Percentiles rank a stretch among this genome's conserved stretches.
phyloP scores from a whole-genome alignment of 1,284 basidiomycete species.

The Rhizopogon hawkerae region DNA sequence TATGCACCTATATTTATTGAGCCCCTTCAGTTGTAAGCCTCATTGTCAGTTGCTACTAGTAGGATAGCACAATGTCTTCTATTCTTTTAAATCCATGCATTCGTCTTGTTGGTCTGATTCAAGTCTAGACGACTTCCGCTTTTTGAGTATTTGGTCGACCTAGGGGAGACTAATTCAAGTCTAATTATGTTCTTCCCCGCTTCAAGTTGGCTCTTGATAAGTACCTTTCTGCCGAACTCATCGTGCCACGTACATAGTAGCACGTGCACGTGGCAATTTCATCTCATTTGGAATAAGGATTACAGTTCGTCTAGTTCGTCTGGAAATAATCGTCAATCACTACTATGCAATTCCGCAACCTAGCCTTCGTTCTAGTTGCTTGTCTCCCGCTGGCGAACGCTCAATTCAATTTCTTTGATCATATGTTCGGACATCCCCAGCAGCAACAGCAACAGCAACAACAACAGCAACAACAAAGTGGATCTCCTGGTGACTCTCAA shows the following conservation, averaged over 20 bases:
- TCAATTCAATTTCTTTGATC: constrained; percentile 31
- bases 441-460: constrained; percentile 27
- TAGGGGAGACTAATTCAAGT: too few relatives aligned
- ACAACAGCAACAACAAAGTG: constrained; percentile 9
- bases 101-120: background rate
- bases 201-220: too few relatives aligned
- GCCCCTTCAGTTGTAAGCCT: background rate
- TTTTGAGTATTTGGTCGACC: too few relatives aligned
- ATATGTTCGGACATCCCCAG: constrained; percentile 28
- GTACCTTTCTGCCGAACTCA: too few relatives aligned
- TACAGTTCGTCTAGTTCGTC: background rate
- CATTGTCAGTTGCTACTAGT: background rate
- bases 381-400: constrained; percentile 21
- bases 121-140: background rate
- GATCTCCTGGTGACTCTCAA: constrained; percentile 20
- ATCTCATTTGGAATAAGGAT: too few relatives aligned
- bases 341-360: constrained; percentile 14
- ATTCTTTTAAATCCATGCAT: background rate
- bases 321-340: background rate
- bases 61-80: background rate
- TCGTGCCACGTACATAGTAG: too few relatives aligned
- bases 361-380: constrained; percentile 11
- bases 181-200: too few relatives aligned
- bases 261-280: background rate
- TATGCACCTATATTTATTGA: background rate